These are phyloP conservation scores for Pestalotiopsis sp. DNA, from an alignment of 2,329 filamentous ascomycete genomes.

Conservation along the genomic window DNA sequence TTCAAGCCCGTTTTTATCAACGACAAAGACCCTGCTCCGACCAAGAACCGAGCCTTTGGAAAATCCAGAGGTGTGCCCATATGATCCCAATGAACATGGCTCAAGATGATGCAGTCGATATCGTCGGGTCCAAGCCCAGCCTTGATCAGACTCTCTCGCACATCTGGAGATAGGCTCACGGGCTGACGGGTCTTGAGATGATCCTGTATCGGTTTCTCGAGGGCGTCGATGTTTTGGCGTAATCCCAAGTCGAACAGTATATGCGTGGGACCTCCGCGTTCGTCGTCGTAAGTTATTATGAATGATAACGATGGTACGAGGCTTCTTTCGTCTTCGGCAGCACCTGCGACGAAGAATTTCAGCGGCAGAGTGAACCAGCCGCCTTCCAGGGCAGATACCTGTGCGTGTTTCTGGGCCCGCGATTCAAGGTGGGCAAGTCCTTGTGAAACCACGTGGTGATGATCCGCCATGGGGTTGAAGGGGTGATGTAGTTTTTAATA, in stretches of 20 bases:
- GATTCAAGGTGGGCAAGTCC: neutral
- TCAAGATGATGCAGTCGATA: slow-evolving; percentile 42
- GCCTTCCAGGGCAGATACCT: neutral
- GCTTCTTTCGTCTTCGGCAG: neutral
- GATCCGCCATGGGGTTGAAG: neutral
- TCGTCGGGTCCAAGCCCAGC: neutral
- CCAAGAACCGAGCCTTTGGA: slow-evolving; percentile 46
- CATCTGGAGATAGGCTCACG: neutral
- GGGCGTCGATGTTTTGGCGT: neutral
- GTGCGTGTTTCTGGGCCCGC: neutral
- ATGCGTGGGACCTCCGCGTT: neutral
- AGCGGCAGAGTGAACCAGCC: neutral
- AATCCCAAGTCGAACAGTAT: neutral
- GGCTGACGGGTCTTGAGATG: neutral
- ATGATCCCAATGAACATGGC: slow-evolving; percentile 62
- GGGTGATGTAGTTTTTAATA: neutral
- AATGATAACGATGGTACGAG: neutral
- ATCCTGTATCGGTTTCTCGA: neutral
- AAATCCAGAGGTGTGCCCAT: slow-evolving; percentile 58
- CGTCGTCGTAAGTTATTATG: neutral
- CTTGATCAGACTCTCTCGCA: neutral
- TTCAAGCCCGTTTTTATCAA: slow-evolving; percentile 35
- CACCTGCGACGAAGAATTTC: neutral
- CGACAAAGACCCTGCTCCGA: slow-evolving; percentile 49
- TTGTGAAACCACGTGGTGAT: neutral